Evolutionary conservation across 768 basidiomycete genomes (phyloP), one percentile per base, ranked within the genome.

Genomic region (Steccherinum ochraceum): DNA sequence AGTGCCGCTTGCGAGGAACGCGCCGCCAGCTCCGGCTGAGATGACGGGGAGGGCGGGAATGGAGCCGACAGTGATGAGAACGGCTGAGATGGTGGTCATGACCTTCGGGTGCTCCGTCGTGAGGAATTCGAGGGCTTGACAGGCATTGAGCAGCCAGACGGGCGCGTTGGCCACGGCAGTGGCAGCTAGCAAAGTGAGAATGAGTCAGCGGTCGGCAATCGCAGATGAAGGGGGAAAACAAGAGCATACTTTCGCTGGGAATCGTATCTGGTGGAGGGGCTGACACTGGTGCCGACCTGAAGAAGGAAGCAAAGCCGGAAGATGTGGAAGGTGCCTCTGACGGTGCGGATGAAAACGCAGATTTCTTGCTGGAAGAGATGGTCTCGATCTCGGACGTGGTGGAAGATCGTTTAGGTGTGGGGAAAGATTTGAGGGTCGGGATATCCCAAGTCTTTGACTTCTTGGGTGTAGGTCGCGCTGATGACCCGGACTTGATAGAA

Each of bases 11-110:
- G 88, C 87, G 27, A 90, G 72, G 46, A 86, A 70, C 0, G 84
- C 83, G 10, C 87, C 87, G 19, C 86, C 86, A 3, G 81, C 84
- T 18, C 81, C 83, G 0, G 80, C 80, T 45, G 72, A 73, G 60
- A 89, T 77, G 2, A 76, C 84, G 19, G 87, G 87, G 25, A 89
- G 77, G 0, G 85, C 69, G 0, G 87, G 87, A 40, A 90, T 72
- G 25, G 83, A 81, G 27, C 87, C 88, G 25, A 83, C 84, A 2
- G 86, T 87, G 61, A 90, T 86, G 52, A 90, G 77, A 48, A 90
- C 80, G 5, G 87, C 87, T 55, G 84, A 84, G 48, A 89, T 64
- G 26, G 86, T 77, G 54, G 78, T 82, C 84, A 88, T 81, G 4
- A 72, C 78, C 62, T 83, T 83, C 10, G 88, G 88, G 58, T 90